Evolutionary conservation across 768 basidiomycete genomes (phyloP), one percentile per base, ranked within the genome.

Genomic region (Suillus occidentalis): DNA sequence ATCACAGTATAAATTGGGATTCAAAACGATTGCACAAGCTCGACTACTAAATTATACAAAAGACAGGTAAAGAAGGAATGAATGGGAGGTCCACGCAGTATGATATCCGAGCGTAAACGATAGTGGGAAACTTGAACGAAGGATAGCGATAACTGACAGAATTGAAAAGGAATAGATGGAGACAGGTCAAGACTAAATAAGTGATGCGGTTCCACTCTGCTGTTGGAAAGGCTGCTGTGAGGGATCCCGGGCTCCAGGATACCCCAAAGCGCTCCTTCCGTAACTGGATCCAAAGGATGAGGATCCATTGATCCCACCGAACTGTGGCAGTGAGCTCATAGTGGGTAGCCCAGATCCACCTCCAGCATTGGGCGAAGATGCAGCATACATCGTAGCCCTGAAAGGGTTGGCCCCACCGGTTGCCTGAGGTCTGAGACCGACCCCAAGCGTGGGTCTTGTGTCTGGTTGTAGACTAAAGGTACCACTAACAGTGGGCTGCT

Each of bases 331-430:
- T n/a, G 75, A 71, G 39, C 70, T 68, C 61, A 75, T 74, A 39
- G 65, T 60, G 31, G 73, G 62, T 39, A 66, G 63, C 65, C 65
- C 39, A 65, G 61, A 56, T 34, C 62, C 25, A 65, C 61, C 62
- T 39, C 42, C 37, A n/a, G 55, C 57, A 7, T 50, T 60, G 25
- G 25, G 59, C 31, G 60, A 31, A 10, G 77, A 72, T 9, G 72
- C 70, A 6, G 80, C 68, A 62, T 84, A 81, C 85, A 87, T 87
- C 3, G 87, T 87, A 13, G 85, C 83, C 60, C 88, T 82, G 75
- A 89, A 89, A n/a, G 88, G 88, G 65, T 89, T 89, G 4, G 84
- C 84, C 22, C 70, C 77, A 7, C 81, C 81, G 16, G 78, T 90
- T 67, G 83, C 81, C 70, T 90, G 88, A 16, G 88, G 85, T 57